A percentile compares a stretch with the other conserved stretches of the same genome.
Evolutionary conservation across 2,329 filamentous ascomycete species (phyloP).

Genomic region (Fusarium sp.): DNA sequence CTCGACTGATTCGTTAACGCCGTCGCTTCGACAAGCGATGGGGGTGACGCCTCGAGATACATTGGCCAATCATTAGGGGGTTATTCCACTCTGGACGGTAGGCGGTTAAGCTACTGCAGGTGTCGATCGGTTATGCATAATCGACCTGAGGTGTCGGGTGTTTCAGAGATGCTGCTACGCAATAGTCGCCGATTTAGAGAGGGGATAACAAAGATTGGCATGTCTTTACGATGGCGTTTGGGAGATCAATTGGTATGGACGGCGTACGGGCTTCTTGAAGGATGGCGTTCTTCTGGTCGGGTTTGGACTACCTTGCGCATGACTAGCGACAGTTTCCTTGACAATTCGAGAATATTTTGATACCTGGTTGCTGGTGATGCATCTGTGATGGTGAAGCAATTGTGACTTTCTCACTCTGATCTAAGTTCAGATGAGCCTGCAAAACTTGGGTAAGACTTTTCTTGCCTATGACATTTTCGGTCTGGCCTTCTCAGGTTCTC

Average conservation of each 20-base stretch:
- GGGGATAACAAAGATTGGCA: not conserved
- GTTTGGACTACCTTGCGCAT: not conserved
- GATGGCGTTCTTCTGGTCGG: constrained; percentile 7
- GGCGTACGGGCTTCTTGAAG: constrained; percentile 14
- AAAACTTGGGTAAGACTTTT: not conserved
- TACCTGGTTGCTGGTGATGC: not conserved
- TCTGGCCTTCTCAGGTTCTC: rapidly evolving
- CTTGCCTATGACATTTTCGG: rapidly evolving
- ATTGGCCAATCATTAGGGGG: constrained; percentile 26
- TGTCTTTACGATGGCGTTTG: constrained; percentile 25
- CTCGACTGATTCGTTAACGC: constrained; percentile 38
- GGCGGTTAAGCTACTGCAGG: constrained; percentile 20
- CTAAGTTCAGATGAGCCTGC: not conserved
- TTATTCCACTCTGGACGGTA: not conserved
- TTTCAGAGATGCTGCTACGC: constrained; percentile 11
- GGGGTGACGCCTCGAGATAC: constrained; percentile 33
- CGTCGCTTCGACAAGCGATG: constrained; percentile 38
- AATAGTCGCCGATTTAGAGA: not conserved
- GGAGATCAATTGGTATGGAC: not conserved
- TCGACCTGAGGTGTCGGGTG: not conserved
- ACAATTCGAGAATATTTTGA: not conserved
- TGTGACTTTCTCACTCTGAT: no score
- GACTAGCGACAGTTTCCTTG: constrained; percentile 20
- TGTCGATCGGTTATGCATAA: constrained; percentile 23
- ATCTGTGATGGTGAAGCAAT: not conserved